Percentiles rank a stretch among this genome's conserved stretches.
Evolutionary conservation across 2,329 filamentous ascomycete genomes (phyloP).

Genomic region (Colletotrichum sp.): DNA sequence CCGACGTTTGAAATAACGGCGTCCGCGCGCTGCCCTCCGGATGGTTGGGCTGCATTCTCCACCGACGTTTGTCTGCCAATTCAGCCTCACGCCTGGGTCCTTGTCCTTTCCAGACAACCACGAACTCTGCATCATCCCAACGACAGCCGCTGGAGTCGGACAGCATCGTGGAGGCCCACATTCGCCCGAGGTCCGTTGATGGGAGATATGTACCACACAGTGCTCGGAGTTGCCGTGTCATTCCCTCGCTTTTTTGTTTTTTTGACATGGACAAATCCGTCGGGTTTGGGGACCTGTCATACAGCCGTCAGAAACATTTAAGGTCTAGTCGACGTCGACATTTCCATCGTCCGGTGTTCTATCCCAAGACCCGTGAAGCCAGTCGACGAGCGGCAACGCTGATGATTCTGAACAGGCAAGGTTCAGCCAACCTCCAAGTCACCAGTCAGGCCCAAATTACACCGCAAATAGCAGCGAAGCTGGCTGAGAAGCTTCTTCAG

Average conservation of each 20-base stretch:
- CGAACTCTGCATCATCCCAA: conserved; percentile 16
- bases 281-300: neutral
- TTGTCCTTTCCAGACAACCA: neutral
- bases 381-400: neutral
- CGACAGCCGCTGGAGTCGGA: neutral
- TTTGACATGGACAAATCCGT: neutral
- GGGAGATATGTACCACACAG: conserved; percentile 9
- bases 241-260: neutral
- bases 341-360: neutral
- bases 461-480: neutral
- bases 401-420: neutral
- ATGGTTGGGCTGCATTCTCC: neutral
- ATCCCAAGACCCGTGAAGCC: neutral
- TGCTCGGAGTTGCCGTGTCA: neutral
- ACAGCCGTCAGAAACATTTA: neutral
- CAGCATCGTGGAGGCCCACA: neutral
- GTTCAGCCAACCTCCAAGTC: neutral
- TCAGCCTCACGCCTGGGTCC: neutral
- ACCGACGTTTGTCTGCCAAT: neutral
- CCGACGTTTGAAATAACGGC: neutral
- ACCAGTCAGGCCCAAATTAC: neutral
- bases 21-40: neutral
- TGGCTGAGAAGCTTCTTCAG: neutral
- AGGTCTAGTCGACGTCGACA: neutral
- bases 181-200: neutral